These are phyloP conservation scores for Talaromyces sp. DNA, from an alignment of 2,329 filamentous ascomycete genomes.

Conservation along the genomic window DNA sequence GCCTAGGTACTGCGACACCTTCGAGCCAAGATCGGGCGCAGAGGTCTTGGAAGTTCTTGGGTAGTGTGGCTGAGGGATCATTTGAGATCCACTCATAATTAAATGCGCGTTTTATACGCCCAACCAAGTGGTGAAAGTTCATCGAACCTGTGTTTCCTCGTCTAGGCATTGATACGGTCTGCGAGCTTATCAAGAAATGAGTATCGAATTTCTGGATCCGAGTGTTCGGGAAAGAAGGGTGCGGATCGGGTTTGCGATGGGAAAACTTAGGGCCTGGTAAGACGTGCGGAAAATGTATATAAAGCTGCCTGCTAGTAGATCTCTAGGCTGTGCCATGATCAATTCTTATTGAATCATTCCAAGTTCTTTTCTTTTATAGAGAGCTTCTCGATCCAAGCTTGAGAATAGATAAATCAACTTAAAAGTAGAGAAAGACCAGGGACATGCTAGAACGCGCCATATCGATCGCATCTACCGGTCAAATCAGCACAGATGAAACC, in stretches of 20 bases:
- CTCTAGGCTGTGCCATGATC: neutral
- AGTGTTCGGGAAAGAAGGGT: neutral
- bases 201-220: neutral
- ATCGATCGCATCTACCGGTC: neutral
- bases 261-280: neutral
- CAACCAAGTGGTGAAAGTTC: neutral
- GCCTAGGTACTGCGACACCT: neutral
- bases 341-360: neutral
- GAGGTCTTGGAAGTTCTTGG: constrained; percentile 2
- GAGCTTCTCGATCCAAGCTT: neutral
- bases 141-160: neutral
- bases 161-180: neutral
- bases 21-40: neutral
- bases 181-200: neutral
- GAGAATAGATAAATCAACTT: neutral
- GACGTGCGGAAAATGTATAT: neutral
- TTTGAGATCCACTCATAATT: neutral
- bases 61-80: neutral
- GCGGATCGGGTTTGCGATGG: neutral
- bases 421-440: too few species aligned
- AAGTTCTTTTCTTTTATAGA: neutral
- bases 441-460: neutral
- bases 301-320: neutral
- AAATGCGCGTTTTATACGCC: neutral
- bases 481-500: neutral